Percentiles rank a stretch among this genome's conserved stretches.
phyloP scores from a whole-genome alignment of 495 filamentous ascomycete genomes.

The Penicillium subrubescens region DNA sequence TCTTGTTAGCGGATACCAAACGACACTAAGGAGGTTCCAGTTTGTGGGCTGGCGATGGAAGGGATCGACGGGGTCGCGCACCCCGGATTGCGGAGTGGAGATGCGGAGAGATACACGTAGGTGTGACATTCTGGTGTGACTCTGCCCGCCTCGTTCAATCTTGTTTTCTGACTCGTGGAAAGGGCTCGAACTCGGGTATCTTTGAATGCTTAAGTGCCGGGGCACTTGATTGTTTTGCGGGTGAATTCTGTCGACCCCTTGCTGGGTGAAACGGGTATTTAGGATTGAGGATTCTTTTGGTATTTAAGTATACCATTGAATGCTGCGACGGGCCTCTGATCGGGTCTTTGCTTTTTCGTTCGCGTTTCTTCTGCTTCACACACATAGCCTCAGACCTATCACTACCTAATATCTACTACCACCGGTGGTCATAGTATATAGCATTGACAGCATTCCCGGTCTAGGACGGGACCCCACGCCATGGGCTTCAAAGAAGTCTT shows the following conservation, averaged over 20 bases:
- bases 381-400: neutral
- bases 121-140: slow-evolving; percentile 15
- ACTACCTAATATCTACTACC: no score
- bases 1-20: neutral
- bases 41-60: neutral
- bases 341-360: neutral
- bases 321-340: neutral
- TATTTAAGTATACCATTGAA: neutral
- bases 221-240: neutral
- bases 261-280: neutral
- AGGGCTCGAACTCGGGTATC: neutral
- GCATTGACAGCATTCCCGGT: neutral
- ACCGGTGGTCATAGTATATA: no score
- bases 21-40: neutral
- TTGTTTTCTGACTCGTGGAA: neutral
- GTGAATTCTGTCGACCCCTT: neutral
- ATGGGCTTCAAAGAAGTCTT: slow-evolving; percentile 37
- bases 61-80: slow-evolving; percentile 3
- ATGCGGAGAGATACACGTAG: slow-evolving; percentile 4
- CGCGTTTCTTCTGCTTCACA: neutral
- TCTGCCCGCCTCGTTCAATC: neutral
- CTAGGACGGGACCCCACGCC: neutral
- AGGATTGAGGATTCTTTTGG: neutral
- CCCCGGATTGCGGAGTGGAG: slow-evolving; percentile 13
- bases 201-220: neutral